Evolutionary conservation across 768 basidiomycete genomes (phyloP).

Genomic region (Tephrocybe sp.): DNA sequence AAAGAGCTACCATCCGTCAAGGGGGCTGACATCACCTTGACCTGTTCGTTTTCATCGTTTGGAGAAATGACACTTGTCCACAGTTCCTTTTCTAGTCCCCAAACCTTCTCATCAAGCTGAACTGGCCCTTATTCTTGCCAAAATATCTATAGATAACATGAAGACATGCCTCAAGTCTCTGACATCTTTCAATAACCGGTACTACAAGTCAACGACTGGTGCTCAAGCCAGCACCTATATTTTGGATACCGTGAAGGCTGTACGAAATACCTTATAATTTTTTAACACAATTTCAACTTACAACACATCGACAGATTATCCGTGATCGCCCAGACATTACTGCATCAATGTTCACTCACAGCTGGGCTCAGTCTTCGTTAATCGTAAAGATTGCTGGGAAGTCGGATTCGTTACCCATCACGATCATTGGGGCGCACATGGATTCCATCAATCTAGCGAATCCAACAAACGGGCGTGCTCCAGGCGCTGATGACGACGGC

Average conservation of each 20-base stretch:
- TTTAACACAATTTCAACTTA: background rate
- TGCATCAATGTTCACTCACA: slow-evolving; percentile 9
- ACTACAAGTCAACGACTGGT: slow-evolving; percentile 37
- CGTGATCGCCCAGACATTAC: slow-evolving; percentile 12
- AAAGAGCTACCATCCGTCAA: slow-evolving; percentile 18
- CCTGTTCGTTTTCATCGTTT: slow-evolving; percentile 21
- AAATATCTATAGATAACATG: slow-evolving; percentile 31
- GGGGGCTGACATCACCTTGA: slow-evolving; percentile 20
- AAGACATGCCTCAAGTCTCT: slow-evolving; percentile 31
- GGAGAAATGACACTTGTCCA: background rate
- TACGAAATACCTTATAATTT: slow-evolving; percentile 14
- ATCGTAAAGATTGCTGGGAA: slow-evolving; percentile 15
- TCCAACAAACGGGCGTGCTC: slow-evolving; percentile 13
- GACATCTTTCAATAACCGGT: slow-evolving; percentile 40
- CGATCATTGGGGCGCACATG: slow-evolving; percentile 20
- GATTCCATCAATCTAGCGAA: slow-evolving; percentile 20
- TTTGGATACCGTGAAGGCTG: slow-evolving; percentile 26
- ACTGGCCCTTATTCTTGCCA: slow-evolving; percentile 24
- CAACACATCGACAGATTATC: slow-evolving; percentile 19
- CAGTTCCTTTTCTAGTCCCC: slow-evolving; percentile 21
- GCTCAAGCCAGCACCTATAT: slow-evolving; percentile 39
- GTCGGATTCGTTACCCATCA: slow-evolving; percentile 6
- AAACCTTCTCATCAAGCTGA: slow-evolving; percentile 27
- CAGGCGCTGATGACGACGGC: slow-evolving; percentile 25
- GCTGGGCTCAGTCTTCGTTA: slow-evolving; percentile 14